Base-by-base conservation (phyloP, 768 basidiomycete genomes). In the Boletus tylopilopsis region DNA sequence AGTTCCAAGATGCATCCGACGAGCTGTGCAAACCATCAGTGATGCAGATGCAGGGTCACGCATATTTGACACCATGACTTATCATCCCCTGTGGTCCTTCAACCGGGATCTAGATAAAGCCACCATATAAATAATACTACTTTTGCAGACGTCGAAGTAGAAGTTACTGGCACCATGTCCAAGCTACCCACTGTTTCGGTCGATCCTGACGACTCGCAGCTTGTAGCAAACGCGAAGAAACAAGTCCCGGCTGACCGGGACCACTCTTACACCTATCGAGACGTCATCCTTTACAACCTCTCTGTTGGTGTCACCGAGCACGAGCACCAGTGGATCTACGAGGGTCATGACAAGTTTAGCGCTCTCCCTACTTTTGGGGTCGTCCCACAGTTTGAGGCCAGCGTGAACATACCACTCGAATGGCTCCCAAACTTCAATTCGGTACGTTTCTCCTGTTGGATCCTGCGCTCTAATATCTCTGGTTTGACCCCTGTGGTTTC, bases 361-460 rank as follows among this genome's bases (percentile, higher is more conserved):
- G 84, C 88, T 1, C 70, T 99, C 30, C 96, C 94, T 0, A 98
- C 94, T 0, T 98, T 96, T 62, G 96, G 93, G 25, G 94, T 98
- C 35, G 79, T 98, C 50, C 95, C 96, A 15, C 93, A 93, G 64
- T 91, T 98, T 68, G 64, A 73, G 19, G 82, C 90, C 2, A 87
- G 82, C 57, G 74, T 78, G 7, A 76, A n/a, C n/a, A n/a, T 91
- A 5, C 68, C 86, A 1, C 69, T 92, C 42, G 93, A 91, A 69
- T 95, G 86, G 84, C 74, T 99, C 24, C 95, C 96, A 13, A 89
- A 97, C 68, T 98, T 85, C 76, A 94, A 94, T 63, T 93, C 92
- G 6, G 91, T 90, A 59, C 44, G 82, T 32, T n/a, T n/a, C 13
- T 13, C 24, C 18, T n/a, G 10, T 52, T 16, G 42, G 44, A 29